phyloP scores from a whole-genome alignment of 1,139 yeast genomes.

The Lizanozyma gosingica region DNA sequence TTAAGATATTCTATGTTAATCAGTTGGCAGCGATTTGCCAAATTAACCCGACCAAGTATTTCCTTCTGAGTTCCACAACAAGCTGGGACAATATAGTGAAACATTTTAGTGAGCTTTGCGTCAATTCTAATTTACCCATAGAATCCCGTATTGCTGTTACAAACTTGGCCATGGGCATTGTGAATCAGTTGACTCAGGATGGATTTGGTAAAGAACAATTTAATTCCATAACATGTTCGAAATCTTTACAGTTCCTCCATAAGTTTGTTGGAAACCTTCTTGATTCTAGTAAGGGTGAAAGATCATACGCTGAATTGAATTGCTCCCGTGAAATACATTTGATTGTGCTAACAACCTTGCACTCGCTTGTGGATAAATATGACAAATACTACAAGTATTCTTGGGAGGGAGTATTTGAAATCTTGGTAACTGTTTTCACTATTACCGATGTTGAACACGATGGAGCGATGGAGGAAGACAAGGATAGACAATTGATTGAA shows the following conservation, averaged over 20 bases:
- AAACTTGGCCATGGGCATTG: conserved; percentile 39
- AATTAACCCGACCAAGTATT: conserved; percentile 41
- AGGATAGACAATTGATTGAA: conserved; percentile 40
- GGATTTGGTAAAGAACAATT: conserved; percentile 26
- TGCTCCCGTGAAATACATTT: conserved; percentile 63
- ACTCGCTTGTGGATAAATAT: conserved; percentile 64
- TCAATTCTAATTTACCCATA: not conserved
- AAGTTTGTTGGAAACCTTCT: not conserved
- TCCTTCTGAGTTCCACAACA: conserved; percentile 23
- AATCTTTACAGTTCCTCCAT: not conserved
- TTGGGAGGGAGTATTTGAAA: conserved; percentile 66
- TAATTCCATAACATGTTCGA: not conserved
- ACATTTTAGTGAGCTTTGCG: conserved; percentile 27
- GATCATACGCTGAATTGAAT: conserved; percentile 16
- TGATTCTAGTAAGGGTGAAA: not conserved
- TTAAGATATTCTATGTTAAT: conserved; percentile 24
- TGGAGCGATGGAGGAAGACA: conserved; percentile 28
- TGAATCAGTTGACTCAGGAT: conserved; percentile 36
- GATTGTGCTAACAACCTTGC: conserved; percentile 51
- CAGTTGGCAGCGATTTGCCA: conserved; percentile 37
- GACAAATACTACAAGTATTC: conserved; percentile 46
- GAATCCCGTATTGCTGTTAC: conserved; percentile 41
- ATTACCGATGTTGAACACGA: conserved; percentile 16
- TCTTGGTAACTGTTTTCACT: conserved; percentile 61
- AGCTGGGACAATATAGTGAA: conserved; percentile 39